These are phyloP conservation scores for Aspergillus leporis DNA, from an alignment of 495 filamentous ascomycete species.

Conservation along the genomic window DNA sequence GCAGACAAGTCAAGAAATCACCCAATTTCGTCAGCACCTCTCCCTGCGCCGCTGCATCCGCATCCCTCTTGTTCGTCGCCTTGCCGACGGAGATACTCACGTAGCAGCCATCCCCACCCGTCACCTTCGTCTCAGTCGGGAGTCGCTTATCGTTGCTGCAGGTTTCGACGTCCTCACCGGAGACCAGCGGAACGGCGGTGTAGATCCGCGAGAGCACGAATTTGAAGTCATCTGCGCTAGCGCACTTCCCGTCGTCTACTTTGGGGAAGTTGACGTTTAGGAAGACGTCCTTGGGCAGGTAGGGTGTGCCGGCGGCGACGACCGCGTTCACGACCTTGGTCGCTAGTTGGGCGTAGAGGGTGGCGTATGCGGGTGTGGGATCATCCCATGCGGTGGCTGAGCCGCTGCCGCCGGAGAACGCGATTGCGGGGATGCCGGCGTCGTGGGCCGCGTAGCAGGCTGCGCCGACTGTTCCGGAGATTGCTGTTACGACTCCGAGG, in stretches of 20 bases:
- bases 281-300: constrained; percentile 57
- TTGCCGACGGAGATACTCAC: constrained; percentile 64
- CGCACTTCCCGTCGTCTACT: constrained; percentile 47
- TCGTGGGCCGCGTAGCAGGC: constrained; percentile 57
- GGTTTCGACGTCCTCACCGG: constrained; percentile 52
- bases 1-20: constrained; percentile 47
- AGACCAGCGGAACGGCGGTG: constrained; percentile 46
- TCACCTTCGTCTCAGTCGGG: constrained; percentile 56
- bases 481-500: constrained; percentile 48
- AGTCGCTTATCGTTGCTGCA: constrained; percentile 53
- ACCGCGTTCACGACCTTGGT: constrained; percentile 55
- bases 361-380: constrained; percentile 48
- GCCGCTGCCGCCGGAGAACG: constrained; percentile 58
- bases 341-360: constrained; percentile 61
- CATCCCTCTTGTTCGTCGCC: constrained; percentile 58
- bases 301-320: constrained; percentile 56
- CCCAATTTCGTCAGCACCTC: constrained; percentile 56
- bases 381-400: constrained; percentile 54
- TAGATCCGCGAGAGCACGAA: constrained; percentile 64
- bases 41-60: constrained; percentile 53
- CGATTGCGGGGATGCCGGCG: constrained; percentile 59
- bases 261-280: constrained; percentile 68
- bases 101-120: constrained; percentile 52
- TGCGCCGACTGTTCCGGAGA: constrained; percentile 66
- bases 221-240: constrained; percentile 48